Evolutionary conservation across 768 basidiomycete species (phyloP).

Genomic region (Asterophora parasitica): DNA sequence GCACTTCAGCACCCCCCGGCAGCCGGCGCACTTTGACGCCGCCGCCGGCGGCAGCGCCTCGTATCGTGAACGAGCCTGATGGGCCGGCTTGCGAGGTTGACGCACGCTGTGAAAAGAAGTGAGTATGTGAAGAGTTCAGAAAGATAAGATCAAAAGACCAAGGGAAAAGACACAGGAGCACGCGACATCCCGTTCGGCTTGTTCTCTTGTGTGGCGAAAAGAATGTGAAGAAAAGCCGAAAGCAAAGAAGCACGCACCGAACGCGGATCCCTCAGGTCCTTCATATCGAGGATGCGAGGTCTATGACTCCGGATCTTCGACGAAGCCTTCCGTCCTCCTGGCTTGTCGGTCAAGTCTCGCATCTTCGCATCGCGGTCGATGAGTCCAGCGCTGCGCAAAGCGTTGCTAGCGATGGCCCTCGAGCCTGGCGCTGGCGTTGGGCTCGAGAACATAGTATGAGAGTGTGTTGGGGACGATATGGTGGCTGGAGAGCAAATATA

Average conservation of each 20-base stretch:
- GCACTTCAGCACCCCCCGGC: not conserved
- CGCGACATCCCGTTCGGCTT: not conserved
- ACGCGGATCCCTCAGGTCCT: conserved; percentile 44
- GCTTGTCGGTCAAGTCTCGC: conserved; percentile 65
- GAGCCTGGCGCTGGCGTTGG: conserved; percentile 55
- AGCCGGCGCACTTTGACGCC: conserved; percentile 9
- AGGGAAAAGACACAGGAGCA: not conserved
- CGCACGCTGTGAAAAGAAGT: not conserved
- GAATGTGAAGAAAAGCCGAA: conserved; percentile 25
- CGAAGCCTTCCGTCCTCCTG: conserved; percentile 69
- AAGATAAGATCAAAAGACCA: not conserved
- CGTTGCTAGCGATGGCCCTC: conserved; percentile 53
- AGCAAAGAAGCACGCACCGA: conserved; percentile 62
- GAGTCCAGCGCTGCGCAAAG: conserved; percentile 67
- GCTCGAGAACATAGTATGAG: conserved; percentile 50
- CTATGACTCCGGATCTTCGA: conserved; percentile 59
- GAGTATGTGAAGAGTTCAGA: not conserved
- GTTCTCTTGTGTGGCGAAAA: conserved; percentile 16
- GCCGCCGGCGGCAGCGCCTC: conserved; percentile 65
- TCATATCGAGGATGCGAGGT: conserved; percentile 56
- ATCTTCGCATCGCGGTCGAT: conserved; percentile 74
- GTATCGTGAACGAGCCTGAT: conserved; percentile 57
- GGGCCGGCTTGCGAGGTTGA: conserved; percentile 32
- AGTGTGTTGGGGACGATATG: conserved; percentile 9
- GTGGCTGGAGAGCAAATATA: not conserved